These are phyloP conservation scores for Onygenales sp. DNA, from an alignment of 2,329 filamentous ascomycete genomes.

Conservation along the genomic window DNA sequence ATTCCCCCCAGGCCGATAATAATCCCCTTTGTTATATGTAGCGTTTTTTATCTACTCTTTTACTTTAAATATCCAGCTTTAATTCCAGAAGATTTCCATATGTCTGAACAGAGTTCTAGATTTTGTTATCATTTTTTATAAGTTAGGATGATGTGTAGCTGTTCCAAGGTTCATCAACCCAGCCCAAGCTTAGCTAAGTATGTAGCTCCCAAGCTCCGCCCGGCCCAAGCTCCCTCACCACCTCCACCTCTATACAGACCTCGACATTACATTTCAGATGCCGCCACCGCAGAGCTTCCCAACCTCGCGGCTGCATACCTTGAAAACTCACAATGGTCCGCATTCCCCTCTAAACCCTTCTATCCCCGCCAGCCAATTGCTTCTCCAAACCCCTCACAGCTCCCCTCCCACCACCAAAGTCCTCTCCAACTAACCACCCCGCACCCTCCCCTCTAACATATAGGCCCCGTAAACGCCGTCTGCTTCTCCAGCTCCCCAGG, in stretches of 20 bases:
- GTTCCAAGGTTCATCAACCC: background rate
- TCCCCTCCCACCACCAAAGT: too few relatives aligned
- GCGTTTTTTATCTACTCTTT: conserved; percentile 21
- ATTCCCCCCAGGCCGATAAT: conserved; percentile 31
- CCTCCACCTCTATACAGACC: background rate
- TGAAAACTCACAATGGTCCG: conserved; percentile 37
- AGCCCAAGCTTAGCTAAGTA: background rate
- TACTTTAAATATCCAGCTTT: conserved; percentile 17
- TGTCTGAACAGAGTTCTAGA: background rate
- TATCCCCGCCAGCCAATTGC: background rate
- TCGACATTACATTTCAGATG: background rate
- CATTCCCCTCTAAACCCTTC: background rate
- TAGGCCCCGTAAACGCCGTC: conserved; percentile 63
- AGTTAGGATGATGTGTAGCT: background rate
- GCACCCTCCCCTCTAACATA: background rate
- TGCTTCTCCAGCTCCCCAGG: conserved; percentile 63
- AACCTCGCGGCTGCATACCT: conserved; percentile 30
- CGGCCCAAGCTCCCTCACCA: background rate
- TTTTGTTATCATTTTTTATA: background rate
- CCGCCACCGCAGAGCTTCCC: conserved; percentile 24
- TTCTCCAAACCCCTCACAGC: background rate
- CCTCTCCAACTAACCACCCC: background rate
- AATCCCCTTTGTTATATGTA: conserved; percentile 31
- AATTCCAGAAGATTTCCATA: conserved; percentile 12
- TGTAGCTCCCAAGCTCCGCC: too few relatives aligned